Percentiles rank a stretch among this genome's conserved stretches.
phyloP scores from a whole-genome alignment of 2,329 filamentous ascomycete species.

The Alternaria arborescens region DNA sequence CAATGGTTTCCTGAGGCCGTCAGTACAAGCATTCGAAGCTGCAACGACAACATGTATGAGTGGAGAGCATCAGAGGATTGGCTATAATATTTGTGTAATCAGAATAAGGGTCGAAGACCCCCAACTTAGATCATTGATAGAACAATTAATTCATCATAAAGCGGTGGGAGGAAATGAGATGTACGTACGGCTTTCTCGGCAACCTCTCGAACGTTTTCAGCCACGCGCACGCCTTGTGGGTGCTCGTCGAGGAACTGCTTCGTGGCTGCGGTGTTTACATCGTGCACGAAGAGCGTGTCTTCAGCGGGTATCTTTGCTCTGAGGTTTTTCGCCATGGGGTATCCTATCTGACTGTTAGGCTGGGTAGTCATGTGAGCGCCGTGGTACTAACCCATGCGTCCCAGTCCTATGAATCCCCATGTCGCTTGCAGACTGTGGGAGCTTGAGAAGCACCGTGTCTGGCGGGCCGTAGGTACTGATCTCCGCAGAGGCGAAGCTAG shows the following conservation, averaged over 20 bases:
- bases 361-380: slow-evolving; percentile 30
- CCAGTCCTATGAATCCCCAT: slow-evolving; percentile 62
- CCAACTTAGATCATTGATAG: slow-evolving; percentile 79
- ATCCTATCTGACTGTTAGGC: slow-evolving; percentile 59
- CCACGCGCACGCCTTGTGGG: slow-evolving; percentile 63
- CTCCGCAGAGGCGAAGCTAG: slow-evolving; percentile 41
- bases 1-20: slow-evolving; percentile 74
- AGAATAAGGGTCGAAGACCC: slow-evolving; percentile 64
- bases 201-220: slow-evolving; percentile 66
- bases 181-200: slow-evolving; percentile 71
- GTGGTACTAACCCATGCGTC: slow-evolving; percentile 57
- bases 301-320: slow-evolving; percentile 69
- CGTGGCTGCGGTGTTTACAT: slow-evolving; percentile 68
- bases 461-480: slow-evolving; percentile 25
- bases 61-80: slow-evolving; percentile 72
- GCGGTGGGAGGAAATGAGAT: slow-evolving; percentile 8
- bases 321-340: slow-evolving; percentile 76
- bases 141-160: slow-evolving; percentile 61
- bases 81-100: slow-evolving; percentile 72
- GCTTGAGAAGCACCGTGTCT: slow-evolving; percentile 54
- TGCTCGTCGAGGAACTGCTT: slow-evolving; percentile 66
- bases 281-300: slow-evolving; percentile 71
- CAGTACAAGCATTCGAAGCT: slow-evolving; percentile 20
- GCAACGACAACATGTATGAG: slow-evolving; percentile 17
- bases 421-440: slow-evolving; percentile 52